Evolutionary conservation across 1,284 basidiomycete genomes (phyloP).

Genomic region (Thecaphora thlaspeos): DNA sequence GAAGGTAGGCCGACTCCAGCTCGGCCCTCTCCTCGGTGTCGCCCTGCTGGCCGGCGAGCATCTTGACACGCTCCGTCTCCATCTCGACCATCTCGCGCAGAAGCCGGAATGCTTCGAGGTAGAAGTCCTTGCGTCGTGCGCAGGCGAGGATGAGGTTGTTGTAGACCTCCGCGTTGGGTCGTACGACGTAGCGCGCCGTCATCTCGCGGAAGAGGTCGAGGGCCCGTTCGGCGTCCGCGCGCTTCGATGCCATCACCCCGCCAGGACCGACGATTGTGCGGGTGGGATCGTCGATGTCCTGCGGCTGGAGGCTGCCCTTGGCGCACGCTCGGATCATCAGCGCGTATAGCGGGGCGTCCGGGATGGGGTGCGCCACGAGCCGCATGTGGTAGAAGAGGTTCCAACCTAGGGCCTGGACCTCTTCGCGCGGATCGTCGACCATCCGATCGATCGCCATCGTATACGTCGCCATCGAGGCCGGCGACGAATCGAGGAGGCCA

Average conservation of each 20-base stretch:
- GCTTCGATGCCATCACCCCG: not conserved
- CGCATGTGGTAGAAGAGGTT: conserved; percentile 95
- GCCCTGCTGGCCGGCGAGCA: conserved; percentile 81
- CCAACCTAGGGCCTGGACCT: conserved; percentile 62
- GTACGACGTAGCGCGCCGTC: conserved; percentile 67
- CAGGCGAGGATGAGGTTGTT: conserved; percentile 75
- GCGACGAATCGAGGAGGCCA: conserved; percentile 1
- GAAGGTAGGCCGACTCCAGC: not conserved
- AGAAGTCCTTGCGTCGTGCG: conserved; percentile 61
- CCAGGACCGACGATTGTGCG: not conserved
- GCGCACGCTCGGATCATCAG: conserved; percentile 87
- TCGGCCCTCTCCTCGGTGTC: conserved; percentile 63
- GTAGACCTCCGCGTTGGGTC: conserved; percentile 72
- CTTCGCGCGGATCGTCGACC: conserved; percentile 19
- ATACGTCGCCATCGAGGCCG: conserved; percentile 48
- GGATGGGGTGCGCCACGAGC: conserved; percentile 81
- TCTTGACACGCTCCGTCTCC: conserved; percentile 73
- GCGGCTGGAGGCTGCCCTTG: conserved; percentile 60
- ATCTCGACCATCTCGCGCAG: conserved; percentile 66
- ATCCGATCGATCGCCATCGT: conserved; percentile 45
- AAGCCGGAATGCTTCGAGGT: conserved; percentile 59
- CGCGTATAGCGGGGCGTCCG: conserved; percentile 73
- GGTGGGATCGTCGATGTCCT: conserved; percentile 44
- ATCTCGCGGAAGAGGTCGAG: conserved; percentile 92
- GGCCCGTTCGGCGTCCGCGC: conserved; percentile 80